These are phyloP conservation scores for Vickermania spadyakhi DNA, from an alignment of 208 protist species.

Conservation along the genomic window DNA sequence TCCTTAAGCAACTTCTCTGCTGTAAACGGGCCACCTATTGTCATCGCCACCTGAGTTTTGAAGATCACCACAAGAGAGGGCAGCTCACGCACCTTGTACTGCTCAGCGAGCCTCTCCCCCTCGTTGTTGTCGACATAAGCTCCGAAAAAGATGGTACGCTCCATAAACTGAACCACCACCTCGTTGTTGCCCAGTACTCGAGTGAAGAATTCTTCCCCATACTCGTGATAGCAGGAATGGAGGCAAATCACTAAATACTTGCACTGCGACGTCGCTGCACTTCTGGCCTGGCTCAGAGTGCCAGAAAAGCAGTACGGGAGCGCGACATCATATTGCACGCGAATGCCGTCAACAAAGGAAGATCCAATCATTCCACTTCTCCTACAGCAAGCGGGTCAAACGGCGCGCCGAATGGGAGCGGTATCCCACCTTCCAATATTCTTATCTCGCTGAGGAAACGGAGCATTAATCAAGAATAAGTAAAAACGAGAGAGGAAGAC, in stretches of 20 bases:
- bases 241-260: conserved; percentile 71
- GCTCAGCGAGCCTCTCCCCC: conserved; percentile 34
- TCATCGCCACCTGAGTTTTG: conserved; percentile 37
- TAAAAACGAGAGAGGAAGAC: too few relatives aligned
- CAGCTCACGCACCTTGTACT: conserved; percentile 43
- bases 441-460: too few relatives aligned
- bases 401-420: too few relatives aligned
- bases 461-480: too few relatives aligned
- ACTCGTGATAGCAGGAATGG: conserved; percentile 67
- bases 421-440: too few relatives aligned
- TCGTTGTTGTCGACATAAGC: conserved; percentile 32
- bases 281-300: conserved; percentile 43
- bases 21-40: conserved; percentile 37
- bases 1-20: conserved; percentile 34
- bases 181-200: conserved; percentile 35
- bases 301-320: conserved; percentile 25
- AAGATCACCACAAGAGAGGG: conserved; percentile 56
- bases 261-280: conserved; percentile 24
- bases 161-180: conserved; percentile 27
- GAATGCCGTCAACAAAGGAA: background rate
- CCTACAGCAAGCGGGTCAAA: too few relatives aligned
- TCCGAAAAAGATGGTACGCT: conserved; percentile 48
- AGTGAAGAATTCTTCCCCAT: conserved; percentile 46
- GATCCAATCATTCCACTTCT: too few relatives aligned
- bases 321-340: background rate